Conservation (phyloP, 192 early-diverging fungal genomes). For the Linnemannia hyalina region DNA sequence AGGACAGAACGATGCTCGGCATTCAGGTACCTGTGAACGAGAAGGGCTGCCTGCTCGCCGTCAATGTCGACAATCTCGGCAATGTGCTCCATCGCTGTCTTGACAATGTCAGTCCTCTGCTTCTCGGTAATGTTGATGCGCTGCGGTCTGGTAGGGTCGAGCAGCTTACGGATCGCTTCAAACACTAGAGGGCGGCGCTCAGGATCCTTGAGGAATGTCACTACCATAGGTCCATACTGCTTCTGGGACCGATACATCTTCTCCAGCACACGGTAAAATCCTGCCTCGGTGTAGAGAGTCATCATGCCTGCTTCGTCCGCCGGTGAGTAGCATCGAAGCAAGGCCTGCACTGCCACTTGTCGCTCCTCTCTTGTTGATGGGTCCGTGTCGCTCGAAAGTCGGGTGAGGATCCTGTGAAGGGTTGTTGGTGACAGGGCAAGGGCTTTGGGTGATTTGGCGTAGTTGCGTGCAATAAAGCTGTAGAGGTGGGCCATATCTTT, state of each 20-base stretch:
- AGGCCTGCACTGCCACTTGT: slow-evolving; percentile 65
- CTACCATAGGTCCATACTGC: slow-evolving; percentile 67
- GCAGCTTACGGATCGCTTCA: slow-evolving; percentile 63
- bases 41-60: slow-evolving; percentile 66
- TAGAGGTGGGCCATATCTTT: slow-evolving; percentile 61
- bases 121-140: slow-evolving; percentile 53
- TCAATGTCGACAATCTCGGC: slow-evolving; percentile 72
- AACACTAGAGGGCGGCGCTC: slow-evolving; percentile 61
- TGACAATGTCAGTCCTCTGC: slow-evolving; percentile 63
- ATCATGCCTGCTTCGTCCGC: slow-evolving; percentile 65
- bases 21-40: slow-evolving; percentile 65
- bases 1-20: slow-evolving; percentile 67
- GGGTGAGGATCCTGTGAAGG: slow-evolving; percentile 63
- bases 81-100: slow-evolving; percentile 63
- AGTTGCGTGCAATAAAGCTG: slow-evolving; percentile 68
- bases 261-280: slow-evolving; percentile 70
- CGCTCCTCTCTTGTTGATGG: slow-evolving; percentile 63
- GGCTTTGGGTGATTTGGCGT: slow-evolving; percentile 68
- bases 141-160: slow-evolving; percentile 41
- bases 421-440: slow-evolving; percentile 66
- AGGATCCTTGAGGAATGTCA: slow-evolving; percentile 68
- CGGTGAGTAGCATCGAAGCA: slow-evolving; percentile 68
- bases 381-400: slow-evolving; percentile 62
- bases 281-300: slow-evolving; percentile 64
- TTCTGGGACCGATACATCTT: slow-evolving; percentile 67